These are phyloP conservation scores for Didymella exigua DNA, from an alignment of 2,329 filamentous ascomycete species.

Conservation along the genomic window DNA sequence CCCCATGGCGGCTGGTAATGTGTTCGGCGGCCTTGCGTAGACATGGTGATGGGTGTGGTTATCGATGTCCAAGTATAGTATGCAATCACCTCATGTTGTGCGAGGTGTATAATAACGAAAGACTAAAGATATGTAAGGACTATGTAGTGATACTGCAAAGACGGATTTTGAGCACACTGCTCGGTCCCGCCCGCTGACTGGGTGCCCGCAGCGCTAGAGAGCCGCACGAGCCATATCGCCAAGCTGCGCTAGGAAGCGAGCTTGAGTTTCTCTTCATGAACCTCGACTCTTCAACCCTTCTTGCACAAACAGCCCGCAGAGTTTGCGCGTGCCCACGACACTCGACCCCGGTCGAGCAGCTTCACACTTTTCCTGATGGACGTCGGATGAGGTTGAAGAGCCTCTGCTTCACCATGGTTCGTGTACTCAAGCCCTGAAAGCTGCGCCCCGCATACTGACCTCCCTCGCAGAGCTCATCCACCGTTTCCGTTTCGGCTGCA, in stretches of 20 bases:
- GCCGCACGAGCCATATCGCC: conserved; percentile 20
- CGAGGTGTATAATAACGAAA: conserved; percentile 11
- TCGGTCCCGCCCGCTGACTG: conserved; percentile 23
- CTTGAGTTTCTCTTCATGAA: conserved; percentile 35
- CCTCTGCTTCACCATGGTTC: conserved; percentile 46
- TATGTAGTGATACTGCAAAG: conserved; percentile 24
- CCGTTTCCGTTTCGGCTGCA: conserved; percentile 73
- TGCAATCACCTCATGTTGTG: conserved; percentile 16
- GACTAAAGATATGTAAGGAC: conserved; percentile 18
- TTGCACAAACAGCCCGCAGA: conserved; percentile 34
- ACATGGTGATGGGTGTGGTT: conserved; percentile 22
- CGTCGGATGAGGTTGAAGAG: conserved; percentile 41
- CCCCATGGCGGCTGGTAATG: conserved; percentile 96
- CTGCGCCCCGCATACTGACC: conserved; percentile 22
- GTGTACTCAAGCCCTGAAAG: conserved; percentile 9
- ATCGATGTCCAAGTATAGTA: neutral
- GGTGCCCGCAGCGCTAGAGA: conserved; percentile 8
- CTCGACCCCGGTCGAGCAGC: conserved; percentile 44
- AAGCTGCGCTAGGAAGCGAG: conserved; percentile 34
- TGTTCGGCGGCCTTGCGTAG: conserved; percentile 49
- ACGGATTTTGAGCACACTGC: conserved; percentile 20
- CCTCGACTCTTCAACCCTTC: conserved; percentile 27
- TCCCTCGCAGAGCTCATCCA: conserved; percentile 62
- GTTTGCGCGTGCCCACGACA: conserved; percentile 37
- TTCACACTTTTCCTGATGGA: conserved; percentile 41